Evolutionary conservation across 2,329 filamentous ascomycete species (phyloP), one percentile per base, ranked within the genome.

Genomic region (Fusarium anguioides): DNA sequence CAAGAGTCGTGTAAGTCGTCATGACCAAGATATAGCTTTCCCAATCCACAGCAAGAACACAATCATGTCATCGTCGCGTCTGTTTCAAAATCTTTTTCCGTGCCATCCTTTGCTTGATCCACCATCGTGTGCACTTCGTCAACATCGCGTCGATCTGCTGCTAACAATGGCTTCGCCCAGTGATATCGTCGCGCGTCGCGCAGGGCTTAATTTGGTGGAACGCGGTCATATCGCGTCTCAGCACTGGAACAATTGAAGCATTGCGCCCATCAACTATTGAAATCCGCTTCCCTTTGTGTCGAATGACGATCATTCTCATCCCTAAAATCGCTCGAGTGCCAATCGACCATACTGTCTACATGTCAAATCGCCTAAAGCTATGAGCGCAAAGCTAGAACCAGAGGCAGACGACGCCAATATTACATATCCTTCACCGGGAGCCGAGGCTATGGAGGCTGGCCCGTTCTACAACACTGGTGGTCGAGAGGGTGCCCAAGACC

Each of bases 391-490:
- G 55, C 74, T 78, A 72, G 72, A 82, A 73, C 72, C 70, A 40
- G 75, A 77, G 47, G 64, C 70, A 11, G 75, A 77, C n/a, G 77
- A 79, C 54, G 71, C 75, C 51, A 78, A 78, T 48, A 73, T 81
- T 36, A 79, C 79, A 35, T 86, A 84, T 66, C 81, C 83, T 12
- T 83, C 82, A 8, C 81, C 83, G 5, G 77, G 78, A 18, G 78
- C 78, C 10, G 82, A 85, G 52, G 77, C 71, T 4, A 78, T 81
- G 63, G 82, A 83, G 54, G 72, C 76, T 5, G 76, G 77, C 9
- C 75, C 81, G 4, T 83, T 83, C 69, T 84, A 84, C 68, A 76
- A 81, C 61, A 75, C 81, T 6, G 74, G 75, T 17, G 59, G 69
- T 20, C 77, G 77, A 36, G 78, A 80, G 42, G 76, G 73, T 10